A percentile compares a stretch with the other conserved stretches of the same genome.
Evolutionary conservation across 345 rosid species (phyloP).

Genomic region (Gossypium herbaceum): DNA sequence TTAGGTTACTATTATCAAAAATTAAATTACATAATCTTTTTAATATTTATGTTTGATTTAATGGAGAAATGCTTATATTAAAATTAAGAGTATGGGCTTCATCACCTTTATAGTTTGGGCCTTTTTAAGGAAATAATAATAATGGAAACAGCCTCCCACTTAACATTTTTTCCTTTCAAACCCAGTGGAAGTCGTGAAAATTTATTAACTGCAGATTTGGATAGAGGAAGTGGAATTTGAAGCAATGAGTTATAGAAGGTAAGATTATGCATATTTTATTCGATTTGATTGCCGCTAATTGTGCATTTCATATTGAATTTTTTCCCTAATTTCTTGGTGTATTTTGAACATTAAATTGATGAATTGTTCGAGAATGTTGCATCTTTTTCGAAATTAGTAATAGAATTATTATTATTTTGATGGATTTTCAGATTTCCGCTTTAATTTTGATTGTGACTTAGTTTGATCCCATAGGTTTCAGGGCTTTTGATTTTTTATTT

Average conservation of each 20-base stretch:
- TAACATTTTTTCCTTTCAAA: neutral
- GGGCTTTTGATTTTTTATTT: neutral
- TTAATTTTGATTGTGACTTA: neutral
- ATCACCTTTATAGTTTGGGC: neutral
- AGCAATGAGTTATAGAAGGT: slow-evolving; percentile 20
- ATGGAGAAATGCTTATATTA: too few species aligned
- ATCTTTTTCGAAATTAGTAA: neutral
- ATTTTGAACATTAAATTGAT: neutral
- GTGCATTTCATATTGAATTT: neutral
- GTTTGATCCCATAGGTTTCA: neutral
- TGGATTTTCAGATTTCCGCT: neutral
- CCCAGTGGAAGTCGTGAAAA: neutral
- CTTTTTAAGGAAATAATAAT: neutral
- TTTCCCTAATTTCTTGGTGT: neutral
- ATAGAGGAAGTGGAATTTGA: neutral
- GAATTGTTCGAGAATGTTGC: neutral
- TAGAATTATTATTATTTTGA: neutral
- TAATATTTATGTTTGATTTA: too few species aligned
- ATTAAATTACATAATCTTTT: too few species aligned
- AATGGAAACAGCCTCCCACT: too few species aligned
- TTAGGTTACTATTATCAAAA: too few species aligned
- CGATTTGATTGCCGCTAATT: neutral
- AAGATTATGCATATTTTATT: neutral
- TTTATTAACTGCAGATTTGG: neutral
- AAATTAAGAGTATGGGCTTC: neutral